Base-by-base conservation (phyloP, 805 yeast species). In the Dipodascus geniculatus region DNA sequence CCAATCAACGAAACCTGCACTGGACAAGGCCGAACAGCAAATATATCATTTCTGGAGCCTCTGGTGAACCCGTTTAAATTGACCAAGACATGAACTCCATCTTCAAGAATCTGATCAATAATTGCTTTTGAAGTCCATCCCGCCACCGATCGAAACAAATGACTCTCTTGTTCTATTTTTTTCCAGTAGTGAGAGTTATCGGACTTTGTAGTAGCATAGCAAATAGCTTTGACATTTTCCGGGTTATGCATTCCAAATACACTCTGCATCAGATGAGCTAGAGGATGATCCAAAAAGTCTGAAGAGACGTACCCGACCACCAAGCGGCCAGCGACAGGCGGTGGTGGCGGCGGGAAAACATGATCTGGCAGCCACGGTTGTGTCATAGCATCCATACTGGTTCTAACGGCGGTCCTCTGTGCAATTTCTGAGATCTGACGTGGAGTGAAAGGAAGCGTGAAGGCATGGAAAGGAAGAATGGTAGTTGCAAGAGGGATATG, bases 21-120 rank as follows among this genome's bases (percentile, higher is more conserved):
- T 4, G 69, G 69, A 35, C 65, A 65, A 2, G 70, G 66, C 8
- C 68, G 52, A 14, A 63, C 61, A 1, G 68, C 68, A 50, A 66
- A 66, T 2, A 66, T 56, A 50, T 66, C 69, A 50, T 65, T 66
- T 6, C 68, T 54, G 3, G 69, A 66, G 1, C 69, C 69, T 42
- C 65, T 63, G 2, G 69, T 66, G 50, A 65, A 66, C 16, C 69
- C 69, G 35, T 66, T 66, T 44, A 66, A 54, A 48, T 66, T 66
- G 14, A 66, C 65, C 31, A 67, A 55, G 2, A 66, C 54, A 50
- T 66, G 69, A n/a, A 66, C 55, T 1, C 62, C 63, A 54, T 66
- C 69, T n/a, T 23, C 50, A 14, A 61, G 59, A 42, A 66, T 61
- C 20, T 58, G 60, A 17, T 60, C 60, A 2, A 60, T 63, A 19